These are phyloP conservation scores for Microdochium paspali DNA, from an alignment of 2,329 filamentous ascomycete species.

Conservation along the genomic window DNA sequence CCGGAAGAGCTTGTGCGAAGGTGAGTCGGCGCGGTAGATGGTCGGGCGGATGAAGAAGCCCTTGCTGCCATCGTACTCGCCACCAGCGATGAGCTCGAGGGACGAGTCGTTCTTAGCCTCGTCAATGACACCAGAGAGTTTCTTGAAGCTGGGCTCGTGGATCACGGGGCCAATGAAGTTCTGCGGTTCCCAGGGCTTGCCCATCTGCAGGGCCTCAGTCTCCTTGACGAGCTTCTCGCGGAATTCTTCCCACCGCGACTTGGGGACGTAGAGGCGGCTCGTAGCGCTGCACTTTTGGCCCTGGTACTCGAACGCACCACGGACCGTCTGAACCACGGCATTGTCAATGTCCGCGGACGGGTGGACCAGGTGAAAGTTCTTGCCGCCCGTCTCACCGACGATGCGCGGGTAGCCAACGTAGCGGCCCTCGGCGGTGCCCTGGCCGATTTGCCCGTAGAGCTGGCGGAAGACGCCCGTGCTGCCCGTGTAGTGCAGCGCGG, in stretches of 20 bases:
- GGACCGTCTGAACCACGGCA: conserved; percentile 72
- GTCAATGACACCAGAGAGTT: conserved; percentile 68
- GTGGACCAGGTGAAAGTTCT: conserved; percentile 88
- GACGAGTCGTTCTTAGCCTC: conserved; percentile 66
- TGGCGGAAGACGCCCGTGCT: conserved; percentile 86
- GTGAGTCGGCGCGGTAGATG: conserved; percentile 66
- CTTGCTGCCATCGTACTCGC: conserved; percentile 65
- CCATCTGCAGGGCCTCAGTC: conserved; percentile 60
- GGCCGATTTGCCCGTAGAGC: conserved; percentile 78
- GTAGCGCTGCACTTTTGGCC: conserved; percentile 88
- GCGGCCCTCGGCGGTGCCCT: conserved; percentile 69
- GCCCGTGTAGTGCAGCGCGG: conserved; percentile 90
- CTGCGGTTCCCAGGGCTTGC: conserved; percentile 56
- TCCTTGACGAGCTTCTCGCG: conserved; percentile 58
- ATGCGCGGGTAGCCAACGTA: conserved; percentile 83
- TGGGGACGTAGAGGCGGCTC: conserved; percentile 69
- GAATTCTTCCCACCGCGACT: conserved; percentile 66
- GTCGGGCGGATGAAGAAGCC: conserved; percentile 82
- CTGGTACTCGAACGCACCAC: conserved; percentile 84
- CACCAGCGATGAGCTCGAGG: conserved; percentile 65
- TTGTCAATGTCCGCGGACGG: conserved; percentile 67
- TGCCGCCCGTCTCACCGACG: conserved; percentile 84
- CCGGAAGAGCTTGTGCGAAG: conserved; percentile 62
- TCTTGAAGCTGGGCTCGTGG: conserved; percentile 72
- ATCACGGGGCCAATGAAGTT: conserved; percentile 88